Evolutionary conservation across 2,329 filamentous ascomycete genomes (phyloP).

Genomic region (Alternaria angustiovoidea): DNA sequence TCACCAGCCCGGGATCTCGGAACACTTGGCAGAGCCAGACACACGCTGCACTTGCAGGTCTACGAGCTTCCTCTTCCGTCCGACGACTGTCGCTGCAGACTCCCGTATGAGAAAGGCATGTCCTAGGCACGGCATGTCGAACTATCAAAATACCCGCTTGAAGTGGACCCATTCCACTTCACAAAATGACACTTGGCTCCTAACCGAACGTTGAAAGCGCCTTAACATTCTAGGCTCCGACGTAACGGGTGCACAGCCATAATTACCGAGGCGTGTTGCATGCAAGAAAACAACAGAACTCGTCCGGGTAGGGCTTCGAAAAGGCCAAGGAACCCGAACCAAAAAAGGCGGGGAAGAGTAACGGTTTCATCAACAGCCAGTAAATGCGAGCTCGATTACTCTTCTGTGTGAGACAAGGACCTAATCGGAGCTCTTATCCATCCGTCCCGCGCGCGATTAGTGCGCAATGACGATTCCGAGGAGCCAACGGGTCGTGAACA

Average conservation of each 20-base stretch:
- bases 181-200: background rate
- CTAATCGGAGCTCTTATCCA: background rate
- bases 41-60: background rate
- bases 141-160: background rate
- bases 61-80: background rate
- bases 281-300: background rate
- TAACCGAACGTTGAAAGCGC: background rate
- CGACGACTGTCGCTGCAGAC: background rate
- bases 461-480: background rate
- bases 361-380: background rate
- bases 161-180: background rate
- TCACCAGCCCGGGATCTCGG: conserved; percentile 2
- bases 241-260: background rate
- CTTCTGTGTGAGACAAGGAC: background rate
- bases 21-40: conserved; percentile 7
- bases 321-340: background rate
- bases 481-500: background rate
- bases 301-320: background rate
- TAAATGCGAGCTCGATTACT: background rate
- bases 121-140: background rate
- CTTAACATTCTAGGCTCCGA: background rate
- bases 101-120: background rate
- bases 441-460: background rate
- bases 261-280: conserved; percentile 1
- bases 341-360: background rate